Percentiles rank a stretch among this genome's conserved stretches.
phyloP scores from a whole-genome alignment of 495 filamentous ascomycete species.

The Bacidia rubella region DNA sequence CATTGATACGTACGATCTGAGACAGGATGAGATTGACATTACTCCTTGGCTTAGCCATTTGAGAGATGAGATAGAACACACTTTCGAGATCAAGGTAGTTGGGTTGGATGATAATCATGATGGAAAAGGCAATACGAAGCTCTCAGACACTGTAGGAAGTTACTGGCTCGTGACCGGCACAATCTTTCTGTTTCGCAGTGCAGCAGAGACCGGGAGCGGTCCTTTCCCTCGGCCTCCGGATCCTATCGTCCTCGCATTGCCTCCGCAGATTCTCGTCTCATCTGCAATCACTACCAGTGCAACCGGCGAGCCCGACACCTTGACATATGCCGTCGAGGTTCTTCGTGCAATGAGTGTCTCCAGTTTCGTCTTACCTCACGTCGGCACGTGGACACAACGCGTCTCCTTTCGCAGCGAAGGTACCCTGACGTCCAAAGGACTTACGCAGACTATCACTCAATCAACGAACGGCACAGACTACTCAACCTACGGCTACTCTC shows the following conservation, averaged over 20 bases:
- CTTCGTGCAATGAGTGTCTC: slow-evolving; percentile 38
- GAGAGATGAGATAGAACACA: slow-evolving; percentile 49
- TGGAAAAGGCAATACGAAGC: slow-evolving; percentile 28
- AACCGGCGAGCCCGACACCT: slow-evolving; percentile 45
- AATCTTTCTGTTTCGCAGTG: slow-evolving; percentile 54
- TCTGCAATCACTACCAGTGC: slow-evolving; percentile 29
- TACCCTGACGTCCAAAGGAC: slow-evolving; percentile 42
- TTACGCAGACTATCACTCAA: slow-evolving; percentile 48
- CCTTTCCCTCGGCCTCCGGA: not conserved
- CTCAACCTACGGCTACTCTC: slow-evolving; percentile 30
- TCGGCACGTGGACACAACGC: slow-evolving; percentile 47
- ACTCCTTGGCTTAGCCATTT: slow-evolving; percentile 62
- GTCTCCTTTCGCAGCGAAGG: slow-evolving; percentile 46
- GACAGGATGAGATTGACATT: slow-evolving; percentile 73
- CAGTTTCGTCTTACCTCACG: slow-evolving; percentile 27
- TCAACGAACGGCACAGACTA: slow-evolving; percentile 43
- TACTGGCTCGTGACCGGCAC: slow-evolving; percentile 79
- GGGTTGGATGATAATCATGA: slow-evolving; percentile 47
- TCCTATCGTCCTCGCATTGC: slow-evolving; percentile 24
- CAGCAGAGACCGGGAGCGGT: slow-evolving; percentile 43
- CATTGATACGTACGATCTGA: slow-evolving; percentile 71
- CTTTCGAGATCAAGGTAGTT: slow-evolving; percentile 56
- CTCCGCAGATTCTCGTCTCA: slow-evolving; percentile 29
- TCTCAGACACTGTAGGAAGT: slow-evolving; percentile 49
- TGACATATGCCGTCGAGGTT: slow-evolving; percentile 46